A percentile compares a stretch with the other conserved stretches of the same genome.
phyloP scores from a whole-genome alignment of 2,329 filamentous ascomycete genomes.

The Clonostachys rosea region DNA sequence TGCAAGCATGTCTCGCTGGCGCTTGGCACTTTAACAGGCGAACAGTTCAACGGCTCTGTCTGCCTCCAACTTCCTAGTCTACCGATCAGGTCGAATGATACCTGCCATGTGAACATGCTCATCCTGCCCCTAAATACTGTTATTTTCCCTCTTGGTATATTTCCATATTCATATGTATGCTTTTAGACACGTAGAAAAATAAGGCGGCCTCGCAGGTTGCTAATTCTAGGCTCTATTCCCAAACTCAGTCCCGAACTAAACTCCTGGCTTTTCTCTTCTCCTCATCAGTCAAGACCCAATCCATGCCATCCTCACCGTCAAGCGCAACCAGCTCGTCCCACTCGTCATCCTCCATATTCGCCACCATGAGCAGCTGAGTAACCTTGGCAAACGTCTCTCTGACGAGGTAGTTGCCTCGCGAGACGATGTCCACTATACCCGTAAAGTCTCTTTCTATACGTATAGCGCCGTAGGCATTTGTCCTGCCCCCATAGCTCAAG shows the following conservation, averaged over 20 bases:
- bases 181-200: too few species aligned
- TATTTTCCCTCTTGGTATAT: too few species aligned
- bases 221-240: too few species aligned
- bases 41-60: too few species aligned
- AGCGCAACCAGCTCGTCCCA: conserved; percentile 69
- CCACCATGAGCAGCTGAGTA: conserved; percentile 76
- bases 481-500: conserved; percentile 72
- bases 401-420: conserved; percentile 69
- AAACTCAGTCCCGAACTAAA: conserved; percentile 42
- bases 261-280: conserved; percentile 70
- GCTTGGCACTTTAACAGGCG: too few species aligned
- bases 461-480: conserved; percentile 78
- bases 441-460: conserved; percentile 80
- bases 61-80: too few species aligned
- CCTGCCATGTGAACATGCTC: too few species aligned
- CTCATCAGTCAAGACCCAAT: conserved; percentile 67
- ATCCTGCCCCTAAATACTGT: too few species aligned
- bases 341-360: conserved; percentile 95
- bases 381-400: conserved; percentile 74
- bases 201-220: too few species aligned
- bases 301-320: conserved; percentile 60
- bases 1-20: too few species aligned
- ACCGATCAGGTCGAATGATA: too few species aligned
- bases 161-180: too few species aligned
- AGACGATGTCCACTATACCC: conserved; percentile 65